These are phyloP conservation scores for Alternaria angustiovoidea DNA, from an alignment of 2,329 filamentous ascomycete genomes.

Conservation along the genomic window DNA sequence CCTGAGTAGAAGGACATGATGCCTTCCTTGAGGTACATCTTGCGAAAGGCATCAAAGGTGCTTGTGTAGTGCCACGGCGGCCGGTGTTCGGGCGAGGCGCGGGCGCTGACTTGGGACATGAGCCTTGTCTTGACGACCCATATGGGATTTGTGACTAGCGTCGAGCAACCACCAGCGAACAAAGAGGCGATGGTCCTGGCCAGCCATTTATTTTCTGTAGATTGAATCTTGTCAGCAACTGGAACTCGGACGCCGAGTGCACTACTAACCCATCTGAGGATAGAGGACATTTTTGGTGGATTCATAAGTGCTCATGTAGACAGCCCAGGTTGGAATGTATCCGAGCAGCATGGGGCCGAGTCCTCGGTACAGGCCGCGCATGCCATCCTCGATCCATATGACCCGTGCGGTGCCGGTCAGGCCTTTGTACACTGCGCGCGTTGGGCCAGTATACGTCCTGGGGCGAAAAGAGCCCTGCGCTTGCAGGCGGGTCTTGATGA, in stretches of 20 bases:
- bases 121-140: slow-evolving; percentile 99
- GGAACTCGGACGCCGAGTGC: neutral
- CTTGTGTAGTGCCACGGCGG: slow-evolving; percentile 91
- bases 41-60: slow-evolving; percentile 88
- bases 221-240: slow-evolving; percentile 19
- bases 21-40: slow-evolving; percentile 95
- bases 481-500: slow-evolving; percentile 98
- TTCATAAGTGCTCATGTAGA: slow-evolving; percentile 97
- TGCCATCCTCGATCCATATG: slow-evolving; percentile 88
- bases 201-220: slow-evolving; percentile 72
- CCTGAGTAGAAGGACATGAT: slow-evolving; percentile 93
- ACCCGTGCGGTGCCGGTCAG: slow-evolving; percentile 83
- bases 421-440: slow-evolving; percentile 76
- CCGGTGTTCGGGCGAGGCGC: slow-evolving; percentile 62
- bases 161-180: slow-evolving; percentile 89
- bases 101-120: slow-evolving; percentile 85
- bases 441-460: slow-evolving; percentile 58
- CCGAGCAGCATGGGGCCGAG: slow-evolving; percentile 93
- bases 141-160: slow-evolving; percentile 93
- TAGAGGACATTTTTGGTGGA: slow-evolving; percentile 79
- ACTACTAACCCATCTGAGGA: slow-evolving; percentile 63
- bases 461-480: slow-evolving; percentile 84
- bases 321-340: slow-evolving; percentile 96
- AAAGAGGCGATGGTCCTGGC: slow-evolving; percentile 90
- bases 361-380: slow-evolving; percentile 91